Conservation (phyloP, 2,329 filamentous ascomycete genomes). For the Metarhizium brunneum region DNA sequence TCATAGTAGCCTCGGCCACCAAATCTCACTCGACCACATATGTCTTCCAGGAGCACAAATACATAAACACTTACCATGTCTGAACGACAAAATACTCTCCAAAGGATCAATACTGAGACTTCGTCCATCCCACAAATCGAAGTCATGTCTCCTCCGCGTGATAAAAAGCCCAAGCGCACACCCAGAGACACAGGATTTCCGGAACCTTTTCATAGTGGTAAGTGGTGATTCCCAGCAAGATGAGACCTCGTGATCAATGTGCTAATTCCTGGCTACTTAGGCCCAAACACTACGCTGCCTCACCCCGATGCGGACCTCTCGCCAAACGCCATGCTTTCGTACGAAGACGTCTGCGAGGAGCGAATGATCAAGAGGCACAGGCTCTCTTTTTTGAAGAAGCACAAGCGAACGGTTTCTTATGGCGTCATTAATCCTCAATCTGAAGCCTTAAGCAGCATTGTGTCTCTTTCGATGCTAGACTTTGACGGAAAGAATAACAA, state of each 20-base stretch:
- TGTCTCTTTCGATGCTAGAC: slow-evolving; percentile 23
- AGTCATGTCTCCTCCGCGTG: slow-evolving; percentile 17
- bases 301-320: slow-evolving; percentile 53
- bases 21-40: not conserved
- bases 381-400: slow-evolving; percentile 36
- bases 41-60: not conserved
- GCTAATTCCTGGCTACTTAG: slow-evolving; percentile 15
- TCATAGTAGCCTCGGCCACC: not conserved
- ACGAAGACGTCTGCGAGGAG: slow-evolving; percentile 39
- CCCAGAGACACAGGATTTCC: slow-evolving; percentile 42
- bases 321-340: slow-evolving; percentile 45
- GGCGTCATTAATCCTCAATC: slow-evolving; percentile 32
- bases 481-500: slow-evolving; percentile 13
- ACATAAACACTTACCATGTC: slow-evolving; percentile 2
- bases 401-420: slow-evolving; percentile 37
- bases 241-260: no score
- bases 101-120: slow-evolving; percentile 3
- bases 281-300: slow-evolving; percentile 49
- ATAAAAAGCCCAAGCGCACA: slow-evolving; percentile 13
- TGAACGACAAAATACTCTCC: not conserved
- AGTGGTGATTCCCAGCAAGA: slow-evolving; percentile 13
- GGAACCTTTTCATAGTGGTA: slow-evolving; percentile 38
- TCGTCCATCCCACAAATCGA: slow-evolving; percentile 14
- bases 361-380: slow-evolving; percentile 33
- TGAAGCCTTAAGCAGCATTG: slow-evolving; percentile 21